Evolutionary conservation across 768 basidiomycete genomes (phyloP).

Genomic region (Imleria badia): DNA sequence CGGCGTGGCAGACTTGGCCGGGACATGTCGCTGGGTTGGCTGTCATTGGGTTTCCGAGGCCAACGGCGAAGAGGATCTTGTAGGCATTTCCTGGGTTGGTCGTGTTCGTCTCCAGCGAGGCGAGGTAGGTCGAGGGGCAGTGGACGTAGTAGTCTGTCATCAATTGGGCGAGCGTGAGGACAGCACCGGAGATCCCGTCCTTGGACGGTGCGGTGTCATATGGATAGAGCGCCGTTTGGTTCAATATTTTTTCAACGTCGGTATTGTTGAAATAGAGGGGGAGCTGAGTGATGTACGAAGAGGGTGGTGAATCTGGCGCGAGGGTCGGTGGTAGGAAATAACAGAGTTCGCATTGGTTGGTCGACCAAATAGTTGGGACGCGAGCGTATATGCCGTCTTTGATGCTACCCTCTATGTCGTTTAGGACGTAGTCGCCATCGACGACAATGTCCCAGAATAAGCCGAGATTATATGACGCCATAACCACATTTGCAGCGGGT

Average conservation of each 20-base stretch:
- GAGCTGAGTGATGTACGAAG: background rate
- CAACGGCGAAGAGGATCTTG: constrained; percentile 1
- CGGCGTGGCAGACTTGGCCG: constrained; percentile 11
- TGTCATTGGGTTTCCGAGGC: constrained; percentile 6
- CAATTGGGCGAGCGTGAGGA: background rate
- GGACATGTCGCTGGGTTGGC: constrained; percentile 2
- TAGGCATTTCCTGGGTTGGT: constrained; percentile 14
- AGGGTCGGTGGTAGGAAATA: constrained; percentile 13
- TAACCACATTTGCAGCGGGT: background rate
- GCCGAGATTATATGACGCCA: constrained; percentile 9
- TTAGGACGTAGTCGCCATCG: constrained; percentile 10
- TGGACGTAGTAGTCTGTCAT: constrained; percentile 9
- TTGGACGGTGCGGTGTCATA: constrained; percentile 6
- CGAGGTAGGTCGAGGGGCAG: constrained; percentile 7
- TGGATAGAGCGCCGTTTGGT: constrained; percentile 5
- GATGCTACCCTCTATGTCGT: constrained; percentile 12
- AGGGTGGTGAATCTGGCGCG: constrained; percentile 2
- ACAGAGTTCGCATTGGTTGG: constrained; percentile 9
- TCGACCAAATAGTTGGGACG: constrained; percentile 12
- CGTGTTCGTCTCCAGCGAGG: constrained; percentile 9
- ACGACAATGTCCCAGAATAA: constrained; percentile 7
- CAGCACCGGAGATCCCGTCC: constrained; percentile 7
- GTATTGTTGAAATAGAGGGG: constrained; percentile 4
- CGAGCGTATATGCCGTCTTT: constrained; percentile 8
- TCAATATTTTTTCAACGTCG: background rate